Percentiles rank a stretch among this genome's conserved stretches.
These are phyloP conservation scores for Pichia exigua DNA, from an alignment of 805 yeast species.

Conservation along the genomic window DNA sequence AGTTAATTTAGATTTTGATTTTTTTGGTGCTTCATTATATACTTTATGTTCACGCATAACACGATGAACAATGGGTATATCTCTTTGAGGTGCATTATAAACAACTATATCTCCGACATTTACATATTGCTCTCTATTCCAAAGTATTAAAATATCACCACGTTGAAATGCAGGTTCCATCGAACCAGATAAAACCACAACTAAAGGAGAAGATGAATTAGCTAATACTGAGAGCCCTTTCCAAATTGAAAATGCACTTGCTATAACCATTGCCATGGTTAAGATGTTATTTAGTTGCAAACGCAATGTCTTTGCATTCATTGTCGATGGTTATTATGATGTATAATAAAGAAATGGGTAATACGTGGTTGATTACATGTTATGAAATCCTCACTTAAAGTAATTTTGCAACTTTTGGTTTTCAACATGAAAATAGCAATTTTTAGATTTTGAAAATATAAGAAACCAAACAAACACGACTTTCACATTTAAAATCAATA, in stretches of 20 bases:
- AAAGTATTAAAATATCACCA: slow-evolving; percentile 85
- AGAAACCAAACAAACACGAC: no score
- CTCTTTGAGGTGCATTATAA: slow-evolving; percentile 69
- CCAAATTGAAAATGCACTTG: slow-evolving; percentile 92
- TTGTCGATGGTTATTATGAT: background rate
- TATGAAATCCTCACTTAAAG: background rate
- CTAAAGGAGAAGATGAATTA: slow-evolving; percentile 86
- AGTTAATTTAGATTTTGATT: slow-evolving; percentile 7
- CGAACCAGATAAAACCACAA: slow-evolving; percentile 94
- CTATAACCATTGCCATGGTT: slow-evolving; percentile 67
- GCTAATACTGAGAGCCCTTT: slow-evolving; percentile 68
- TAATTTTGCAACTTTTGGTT: no score
- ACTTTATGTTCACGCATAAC: slow-evolving; percentile 77
- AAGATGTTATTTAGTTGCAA: slow-evolving; percentile 38
- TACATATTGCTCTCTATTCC: slow-evolving; percentile 68
- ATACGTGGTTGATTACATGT: background rate
- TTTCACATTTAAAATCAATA: no score
- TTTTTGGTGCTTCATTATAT: slow-evolving; percentile 12
- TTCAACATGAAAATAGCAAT: background rate
- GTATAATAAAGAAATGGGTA: background rate
- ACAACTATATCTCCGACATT: slow-evolving; percentile 92
- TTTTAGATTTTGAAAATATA: no score
- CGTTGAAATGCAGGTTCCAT: slow-evolving; percentile 99
- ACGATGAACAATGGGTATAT: slow-evolving; percentile 95
- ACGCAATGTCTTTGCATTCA: slow-evolving; percentile 26